A percentile compares a stretch with the other conserved stretches of the same genome.
Conservation (phyloP, 1,139 yeast genomes). For the Hyphopichia buzzinii region DNA sequence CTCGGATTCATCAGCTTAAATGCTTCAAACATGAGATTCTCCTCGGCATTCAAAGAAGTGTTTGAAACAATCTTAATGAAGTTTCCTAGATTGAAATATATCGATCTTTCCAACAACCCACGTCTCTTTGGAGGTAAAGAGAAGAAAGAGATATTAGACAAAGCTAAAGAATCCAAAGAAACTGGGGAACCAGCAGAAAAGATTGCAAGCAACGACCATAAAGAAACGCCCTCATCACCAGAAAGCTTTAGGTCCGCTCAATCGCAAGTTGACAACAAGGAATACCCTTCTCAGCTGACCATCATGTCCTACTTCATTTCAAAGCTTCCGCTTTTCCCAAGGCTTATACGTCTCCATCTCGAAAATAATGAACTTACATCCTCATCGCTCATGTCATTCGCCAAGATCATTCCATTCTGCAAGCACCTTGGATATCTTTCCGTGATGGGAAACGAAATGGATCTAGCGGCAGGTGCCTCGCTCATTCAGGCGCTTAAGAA, state of each 20-base stretch:
- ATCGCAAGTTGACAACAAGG: background rate
- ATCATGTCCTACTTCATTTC: constrained; percentile 44
- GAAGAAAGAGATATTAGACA: background rate
- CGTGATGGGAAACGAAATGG: constrained; percentile 56
- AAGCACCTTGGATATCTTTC: constrained; percentile 57
- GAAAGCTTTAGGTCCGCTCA: constrained; percentile 1
- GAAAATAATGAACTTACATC: constrained; percentile 57
- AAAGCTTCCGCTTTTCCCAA: constrained; percentile 58
- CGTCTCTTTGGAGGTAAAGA: constrained; percentile 42
- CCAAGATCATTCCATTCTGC: constrained; percentile 64
- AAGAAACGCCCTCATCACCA: background rate
- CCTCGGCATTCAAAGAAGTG: constrained; percentile 29
- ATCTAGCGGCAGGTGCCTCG: constrained; percentile 39
- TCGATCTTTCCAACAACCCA: constrained; percentile 68
- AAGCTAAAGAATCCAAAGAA: constrained; percentile 1
- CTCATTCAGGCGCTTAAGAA: constrained; percentile 42
- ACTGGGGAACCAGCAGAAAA: constrained; percentile 1
- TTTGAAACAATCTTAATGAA: constrained; percentile 31
- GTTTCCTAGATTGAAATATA: constrained; percentile 55
- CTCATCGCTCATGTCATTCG: constrained; percentile 49
- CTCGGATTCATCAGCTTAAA: constrained; percentile 67
- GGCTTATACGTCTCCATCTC: constrained; percentile 55
- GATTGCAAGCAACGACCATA: constrained; percentile 3
- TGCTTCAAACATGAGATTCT: constrained; percentile 53
- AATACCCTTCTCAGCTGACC: constrained; percentile 15